Percentiles rank a stretch among this genome's conserved stretches.
These are phyloP conservation scores for Mucor indicus DNA, from an alignment of 371 early-diverging fungal genomes.

Conservation along the genomic window DNA sequence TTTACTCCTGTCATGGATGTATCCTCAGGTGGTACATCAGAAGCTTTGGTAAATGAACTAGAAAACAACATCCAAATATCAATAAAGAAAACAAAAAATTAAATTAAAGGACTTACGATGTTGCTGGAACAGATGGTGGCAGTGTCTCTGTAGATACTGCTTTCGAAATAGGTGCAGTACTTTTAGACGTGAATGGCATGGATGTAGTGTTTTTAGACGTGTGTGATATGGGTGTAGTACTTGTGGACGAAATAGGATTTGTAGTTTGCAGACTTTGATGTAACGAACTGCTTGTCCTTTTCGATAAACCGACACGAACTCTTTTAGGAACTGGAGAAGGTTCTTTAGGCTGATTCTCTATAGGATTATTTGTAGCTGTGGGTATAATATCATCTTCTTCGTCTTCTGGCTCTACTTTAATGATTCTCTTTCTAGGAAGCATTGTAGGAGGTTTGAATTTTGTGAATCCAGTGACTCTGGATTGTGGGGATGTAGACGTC, in stretches of 20 bases:
- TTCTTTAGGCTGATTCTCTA: not conserved
- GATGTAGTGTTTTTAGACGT: too few species aligned
- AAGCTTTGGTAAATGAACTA: slow-evolving; percentile 7
- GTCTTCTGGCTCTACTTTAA: slow-evolving; percentile 4
- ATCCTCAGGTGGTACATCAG: not conserved
- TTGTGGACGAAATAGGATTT: too few species aligned
- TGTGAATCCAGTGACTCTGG: too few species aligned
- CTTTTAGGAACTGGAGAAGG: slow-evolving; percentile 8
- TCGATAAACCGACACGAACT: slow-evolving; percentile 31
- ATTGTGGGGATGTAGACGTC: too few species aligned
- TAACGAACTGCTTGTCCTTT: slow-evolving; percentile 5
- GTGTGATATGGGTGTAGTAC: too few species aligned
- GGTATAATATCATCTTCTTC: not conserved
- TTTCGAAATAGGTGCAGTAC: too few species aligned
- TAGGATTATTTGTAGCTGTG: not conserved
- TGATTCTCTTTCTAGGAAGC: slow-evolving; percentile 4
- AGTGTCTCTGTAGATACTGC: too few species aligned
- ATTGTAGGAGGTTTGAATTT: slow-evolving; percentile 1
- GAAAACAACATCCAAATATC: too few species aligned
- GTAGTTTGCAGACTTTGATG: too few species aligned
- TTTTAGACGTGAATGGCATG: too few species aligned
- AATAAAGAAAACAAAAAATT: too few species aligned
- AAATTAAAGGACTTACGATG: not conserved
- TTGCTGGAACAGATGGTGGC: not conserved
- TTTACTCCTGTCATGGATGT: not conserved